Base-by-base conservation (phyloP, 768 basidiomycete genomes). In the Kwoniella sp. region DNA sequence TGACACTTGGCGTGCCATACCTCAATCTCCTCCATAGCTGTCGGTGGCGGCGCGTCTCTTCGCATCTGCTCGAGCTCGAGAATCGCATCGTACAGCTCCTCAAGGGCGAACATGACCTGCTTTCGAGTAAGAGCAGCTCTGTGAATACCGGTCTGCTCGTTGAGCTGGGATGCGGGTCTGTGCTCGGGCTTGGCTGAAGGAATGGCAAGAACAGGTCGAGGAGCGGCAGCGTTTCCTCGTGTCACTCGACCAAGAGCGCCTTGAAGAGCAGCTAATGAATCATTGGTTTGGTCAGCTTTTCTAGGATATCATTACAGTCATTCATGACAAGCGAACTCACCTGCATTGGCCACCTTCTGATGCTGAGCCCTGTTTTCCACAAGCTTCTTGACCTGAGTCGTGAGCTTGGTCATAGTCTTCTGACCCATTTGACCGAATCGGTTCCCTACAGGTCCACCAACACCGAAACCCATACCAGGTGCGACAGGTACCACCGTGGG, bases 181-280 rank as follows among this genome's bases (percentile, higher is more conserved):
- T 59, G 41, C 17, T 71, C 72, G 17, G 71, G 67, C 47, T 64
- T 69, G 60, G 64, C 58, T 17, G 62, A 56, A 64, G 91, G 90
- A 9, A 98, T 92, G 79, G 98, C 93, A 3, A 99, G 85, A 26
- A 98, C 87, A 66, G 96, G 95, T 47, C 95, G 87, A 15, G 96
- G 96, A n/a, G 94, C 94, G 30, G 93, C 92, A 73, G 93, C 93
- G 77, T 93, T 91, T 66, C 93, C 94, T 61, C 95, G 85, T 37
- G 93, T 92, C 1, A 94, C 95, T 81, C 89, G 93, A 8, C 96
- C 96, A 3, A 99, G 85, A 8, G 93, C 96, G 61, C 95, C 94
- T 83, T 96, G 88, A 15, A 95, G 85, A 78, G 76, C 73, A 28
- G 73, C 78, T 74, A 28, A 1, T 17, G 31, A 30, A 63, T 38